Conservation (phyloP, 345 rosid genomes). For the Nasturtium officinale region DNA sequence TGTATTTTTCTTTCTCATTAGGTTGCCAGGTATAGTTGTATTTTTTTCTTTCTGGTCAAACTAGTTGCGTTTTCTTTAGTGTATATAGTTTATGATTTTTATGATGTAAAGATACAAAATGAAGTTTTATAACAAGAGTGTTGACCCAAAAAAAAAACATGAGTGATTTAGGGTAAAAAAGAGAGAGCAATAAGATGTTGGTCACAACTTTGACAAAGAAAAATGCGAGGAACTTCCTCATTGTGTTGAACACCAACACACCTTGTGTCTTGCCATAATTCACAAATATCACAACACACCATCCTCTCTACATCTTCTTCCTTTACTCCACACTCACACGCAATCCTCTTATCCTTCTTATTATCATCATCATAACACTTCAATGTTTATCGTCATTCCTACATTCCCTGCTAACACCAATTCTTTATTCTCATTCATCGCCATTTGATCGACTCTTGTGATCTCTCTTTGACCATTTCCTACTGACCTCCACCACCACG, state of each 20-base stretch:
- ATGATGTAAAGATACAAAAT: not conserved
- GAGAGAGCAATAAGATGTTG: slow-evolving; percentile 63
- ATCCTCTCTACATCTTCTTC: slow-evolving; percentile 87
- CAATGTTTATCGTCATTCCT: slow-evolving; percentile 42
- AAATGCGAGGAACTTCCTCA: slow-evolving; percentile 70
- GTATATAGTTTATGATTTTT: not conserved
- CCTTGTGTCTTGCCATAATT: slow-evolving; percentile 86
- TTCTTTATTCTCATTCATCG: slow-evolving; percentile 47
- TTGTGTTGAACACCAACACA: slow-evolving; percentile 71
- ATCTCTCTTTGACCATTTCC: slow-evolving; percentile 48
- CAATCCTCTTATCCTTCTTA: slow-evolving; percentile 45
- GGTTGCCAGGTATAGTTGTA: not conserved
- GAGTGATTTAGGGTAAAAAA: slow-evolving; percentile 51
- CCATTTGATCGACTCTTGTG: slow-evolving; percentile 49
- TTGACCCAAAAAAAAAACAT: no score
- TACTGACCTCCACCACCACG: slow-evolving; percentile 52
- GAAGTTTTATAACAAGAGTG: slow-evolving; percentile 10
- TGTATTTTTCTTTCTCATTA: not conserved
- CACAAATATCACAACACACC: slow-evolving; percentile 83
- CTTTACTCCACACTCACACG: slow-evolving; percentile 68
- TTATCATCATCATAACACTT: slow-evolving; percentile 42
- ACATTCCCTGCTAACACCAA: slow-evolving; percentile 54
- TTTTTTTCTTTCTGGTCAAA: no score
- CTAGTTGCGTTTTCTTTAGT: not conserved
- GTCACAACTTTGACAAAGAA: slow-evolving; percentile 85